phyloP scores from a whole-genome alignment of 139 green algal species.

The Haematococcus lacustris region DNA sequence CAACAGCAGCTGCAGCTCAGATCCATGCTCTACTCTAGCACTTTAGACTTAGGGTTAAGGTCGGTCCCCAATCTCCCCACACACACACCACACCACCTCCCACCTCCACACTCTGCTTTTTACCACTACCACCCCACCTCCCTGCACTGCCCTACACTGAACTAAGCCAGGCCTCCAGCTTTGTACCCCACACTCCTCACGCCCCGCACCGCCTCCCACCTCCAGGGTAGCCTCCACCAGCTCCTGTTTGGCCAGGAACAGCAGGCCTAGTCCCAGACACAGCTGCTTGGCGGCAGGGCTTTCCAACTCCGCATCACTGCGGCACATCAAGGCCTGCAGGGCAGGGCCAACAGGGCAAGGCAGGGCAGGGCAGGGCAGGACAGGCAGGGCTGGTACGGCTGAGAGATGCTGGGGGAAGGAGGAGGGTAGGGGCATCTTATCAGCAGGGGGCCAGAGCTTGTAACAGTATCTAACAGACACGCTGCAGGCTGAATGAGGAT shows the following conservation, averaged over 20 bases:
- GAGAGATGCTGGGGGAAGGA: background rate
- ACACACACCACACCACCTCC: background rate
- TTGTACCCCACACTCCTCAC: background rate
- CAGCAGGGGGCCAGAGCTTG: background rate
- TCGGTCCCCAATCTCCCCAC: background rate
- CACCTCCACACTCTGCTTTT: background rate
- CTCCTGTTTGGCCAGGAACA: constrained; percentile 90
- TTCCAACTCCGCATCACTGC: constrained; percentile 71
- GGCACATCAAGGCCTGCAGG: constrained; percentile 80
- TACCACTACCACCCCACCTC: background rate
- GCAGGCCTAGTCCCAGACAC: constrained; percentile 81
- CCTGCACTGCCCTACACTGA: background rate
- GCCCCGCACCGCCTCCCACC: constrained; percentile 30
- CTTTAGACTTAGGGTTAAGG: background rate
- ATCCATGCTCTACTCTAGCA: background rate
- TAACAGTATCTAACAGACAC: background rate
- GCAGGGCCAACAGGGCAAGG: background rate
- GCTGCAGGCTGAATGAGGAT: background rate
- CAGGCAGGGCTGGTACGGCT: background rate
- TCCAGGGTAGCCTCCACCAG: constrained; percentile 90
- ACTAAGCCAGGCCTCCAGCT: background rate
- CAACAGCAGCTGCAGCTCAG: background rate
- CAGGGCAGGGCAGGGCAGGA: background rate
- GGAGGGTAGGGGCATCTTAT: background rate
- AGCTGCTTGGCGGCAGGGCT: constrained; percentile 68